Evolutionary conservation across 1,284 basidiomycete species (phyloP).

Genomic region (Cryptococcus floricola): DNA sequence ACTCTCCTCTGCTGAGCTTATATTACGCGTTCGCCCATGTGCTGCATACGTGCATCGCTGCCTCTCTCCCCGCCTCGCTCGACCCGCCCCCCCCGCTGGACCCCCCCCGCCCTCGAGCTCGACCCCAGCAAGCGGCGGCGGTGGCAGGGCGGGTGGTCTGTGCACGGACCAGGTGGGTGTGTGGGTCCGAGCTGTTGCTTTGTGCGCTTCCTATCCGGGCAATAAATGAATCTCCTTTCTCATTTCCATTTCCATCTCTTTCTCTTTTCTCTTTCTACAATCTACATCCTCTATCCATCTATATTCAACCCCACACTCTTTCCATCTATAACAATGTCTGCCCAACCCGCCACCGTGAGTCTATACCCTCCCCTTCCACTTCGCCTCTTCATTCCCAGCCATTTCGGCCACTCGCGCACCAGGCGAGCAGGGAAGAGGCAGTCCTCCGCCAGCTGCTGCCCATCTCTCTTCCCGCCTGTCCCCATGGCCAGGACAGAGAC

Average conservation of each 20-base stretch:
- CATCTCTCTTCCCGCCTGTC: slow-evolving; percentile 3
- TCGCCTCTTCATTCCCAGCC: background rate
- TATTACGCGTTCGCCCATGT: too few relatives aligned
- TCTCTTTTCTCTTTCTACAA: background rate
- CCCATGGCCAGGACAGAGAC: too few relatives aligned
- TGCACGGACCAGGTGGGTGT: background rate
- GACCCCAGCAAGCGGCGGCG: too few relatives aligned
- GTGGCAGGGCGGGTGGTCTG: too few relatives aligned
- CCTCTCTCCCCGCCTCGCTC: background rate
- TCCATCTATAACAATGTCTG: slow-evolving; percentile 10
- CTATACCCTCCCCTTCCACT: background rate
- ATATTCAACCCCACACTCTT: background rate
- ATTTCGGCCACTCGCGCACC: background rate
- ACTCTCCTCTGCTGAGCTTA: background rate
- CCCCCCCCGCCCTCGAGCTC: background rate
- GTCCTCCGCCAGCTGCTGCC: background rate
- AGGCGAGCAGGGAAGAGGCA: too few relatives aligned
- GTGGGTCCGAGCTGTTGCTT: background rate
- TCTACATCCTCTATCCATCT: background rate
- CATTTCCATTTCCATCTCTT: background rate
- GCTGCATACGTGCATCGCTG: too few relatives aligned
- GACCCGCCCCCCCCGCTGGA: background rate
- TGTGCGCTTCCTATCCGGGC: background rate
- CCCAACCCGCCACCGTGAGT: slow-evolving; percentile 13
- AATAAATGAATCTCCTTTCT: background rate